Conservation (phyloP, 371 early-diverging fungal species). For the Actinomortierella wolfii region DNA sequence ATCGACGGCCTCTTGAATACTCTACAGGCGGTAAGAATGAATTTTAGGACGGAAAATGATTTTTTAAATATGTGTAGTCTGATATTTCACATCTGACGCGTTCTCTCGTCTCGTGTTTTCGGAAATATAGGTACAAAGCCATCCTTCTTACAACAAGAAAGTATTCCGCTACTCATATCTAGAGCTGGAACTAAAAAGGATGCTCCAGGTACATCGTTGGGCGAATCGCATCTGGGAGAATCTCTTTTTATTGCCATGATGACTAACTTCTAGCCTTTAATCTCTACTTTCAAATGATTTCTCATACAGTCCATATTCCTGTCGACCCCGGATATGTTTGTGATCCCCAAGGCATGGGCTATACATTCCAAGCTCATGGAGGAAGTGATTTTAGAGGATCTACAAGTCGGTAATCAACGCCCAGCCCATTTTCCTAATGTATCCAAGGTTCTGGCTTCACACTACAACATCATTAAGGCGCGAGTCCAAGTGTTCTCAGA, state of each 20-base stretch:
- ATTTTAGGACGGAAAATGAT: slow-evolving; percentile 3
- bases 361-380: slow-evolving; percentile 26
- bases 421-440: slow-evolving; percentile 37
- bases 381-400: slow-evolving; percentile 31
- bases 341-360: slow-evolving; percentile 58
- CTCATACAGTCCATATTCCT: slow-evolving; percentile 56
- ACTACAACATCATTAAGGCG: slow-evolving; percentile 42
- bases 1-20: slow-evolving; percentile 63
- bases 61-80: slow-evolving; percentile 4
- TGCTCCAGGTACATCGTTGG: slow-evolving; percentile 51
- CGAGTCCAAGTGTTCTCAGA: slow-evolving; percentile 41
- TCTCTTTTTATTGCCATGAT: not conserved
- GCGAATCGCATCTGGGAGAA: not conserved
- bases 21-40: slow-evolving; percentile 55
- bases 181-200: slow-evolving; percentile 56
- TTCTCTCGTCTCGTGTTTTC: not conserved
- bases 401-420: slow-evolving; percentile 21
- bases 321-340: slow-evolving; percentile 71
- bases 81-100: no score
- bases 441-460: slow-evolving; percentile 24
- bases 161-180: slow-evolving; percentile 49
- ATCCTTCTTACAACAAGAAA: slow-evolving; percentile 29
- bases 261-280: not conserved
- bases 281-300: not conserved
- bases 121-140: slow-evolving; percentile 34